Conservation (phyloP, 495 filamentous ascomycete species). For the Aspergillus bertholletiae region DNA sequence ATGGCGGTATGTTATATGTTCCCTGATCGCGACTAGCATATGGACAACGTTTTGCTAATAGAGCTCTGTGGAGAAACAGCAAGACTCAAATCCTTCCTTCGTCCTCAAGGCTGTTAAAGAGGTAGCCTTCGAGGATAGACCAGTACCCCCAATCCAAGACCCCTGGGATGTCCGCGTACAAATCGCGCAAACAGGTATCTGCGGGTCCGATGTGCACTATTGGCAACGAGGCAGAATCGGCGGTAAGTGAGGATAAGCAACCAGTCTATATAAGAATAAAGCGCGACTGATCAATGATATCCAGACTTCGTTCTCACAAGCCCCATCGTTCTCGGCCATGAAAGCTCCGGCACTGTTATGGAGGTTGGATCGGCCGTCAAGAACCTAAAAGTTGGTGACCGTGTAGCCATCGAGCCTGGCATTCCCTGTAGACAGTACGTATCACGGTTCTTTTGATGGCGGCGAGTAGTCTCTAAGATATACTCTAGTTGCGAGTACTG, state of each 20-base stretch:
- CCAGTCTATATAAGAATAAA: neutral
- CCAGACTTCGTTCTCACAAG: slow-evolving; percentile 62
- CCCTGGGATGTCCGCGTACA: slow-evolving; percentile 38
- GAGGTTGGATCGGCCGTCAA: slow-evolving; percentile 54
- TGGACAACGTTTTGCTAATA: too few species aligned
- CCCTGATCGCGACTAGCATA: too few species aligned
- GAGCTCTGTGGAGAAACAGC: too few species aligned
- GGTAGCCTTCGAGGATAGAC: slow-evolving; percentile 32
- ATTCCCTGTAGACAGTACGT: slow-evolving; percentile 60
- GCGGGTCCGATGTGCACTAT: slow-evolving; percentile 63
- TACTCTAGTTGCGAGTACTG: slow-evolving; percentile 35
- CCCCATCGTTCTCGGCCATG: slow-evolving; percentile 66
- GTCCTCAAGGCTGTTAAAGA: slow-evolving; percentile 34
- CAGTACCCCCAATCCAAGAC: slow-evolving; percentile 26
- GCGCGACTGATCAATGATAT: neutral
- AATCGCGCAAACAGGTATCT: slow-evolving; percentile 46
- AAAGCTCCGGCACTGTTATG: slow-evolving; percentile 62
- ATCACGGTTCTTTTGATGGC: slow-evolving; percentile 6
- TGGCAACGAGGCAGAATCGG: slow-evolving; percentile 75
- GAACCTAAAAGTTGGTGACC: slow-evolving; percentile 60
- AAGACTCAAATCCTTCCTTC: slow-evolving; percentile 33
- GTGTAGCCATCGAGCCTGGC: slow-evolving; percentile 77
- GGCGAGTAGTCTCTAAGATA: neutral
- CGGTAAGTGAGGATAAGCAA: slow-evolving; percentile 6
- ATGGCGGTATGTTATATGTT: neutral